These are phyloP conservation scores for Rhodotorula sp. DNA, from an alignment of 1,284 basidiomycete species.

Conservation along the genomic window DNA sequence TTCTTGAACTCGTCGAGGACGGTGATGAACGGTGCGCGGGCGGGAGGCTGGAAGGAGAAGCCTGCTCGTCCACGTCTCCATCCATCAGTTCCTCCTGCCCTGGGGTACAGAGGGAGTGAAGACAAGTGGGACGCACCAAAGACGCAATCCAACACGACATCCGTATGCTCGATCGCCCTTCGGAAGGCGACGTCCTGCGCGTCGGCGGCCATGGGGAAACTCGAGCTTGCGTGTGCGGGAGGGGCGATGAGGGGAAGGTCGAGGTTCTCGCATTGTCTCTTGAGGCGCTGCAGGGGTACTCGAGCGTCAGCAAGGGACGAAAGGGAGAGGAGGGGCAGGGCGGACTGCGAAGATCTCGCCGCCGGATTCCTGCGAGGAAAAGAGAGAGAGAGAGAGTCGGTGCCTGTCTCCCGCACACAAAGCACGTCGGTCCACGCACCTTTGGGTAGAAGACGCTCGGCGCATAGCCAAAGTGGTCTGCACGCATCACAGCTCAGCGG, in stretches of 20 bases:
- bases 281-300: slow-evolving; percentile 60
- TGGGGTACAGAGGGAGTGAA: neutral
- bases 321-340: neutral
- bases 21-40: slow-evolving; percentile 80
- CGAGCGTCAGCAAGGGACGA: no score
- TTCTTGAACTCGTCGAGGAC: slow-evolving; percentile 67
- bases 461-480: slow-evolving; percentile 83
- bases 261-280: slow-evolving; percentile 84
- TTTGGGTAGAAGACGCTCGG: slow-evolving; percentile 89
- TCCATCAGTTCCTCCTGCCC: neutral
- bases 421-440: slow-evolving; percentile 53
- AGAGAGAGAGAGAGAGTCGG: neutral
- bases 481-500: neutral
- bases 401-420: neutral
- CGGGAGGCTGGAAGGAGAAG: slow-evolving; percentile 91
- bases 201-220: slow-evolving; percentile 43
- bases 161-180: slow-evolving; percentile 60
- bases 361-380: slow-evolving; percentile 62
- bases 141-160: slow-evolving; percentile 90
- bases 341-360: slow-evolving; percentile 82
- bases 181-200: slow-evolving; percentile 54
- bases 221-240: slow-evolving; percentile 5
- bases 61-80: slow-evolving; percentile 50
- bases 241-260: slow-evolving; percentile 66
- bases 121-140: slow-evolving; percentile 60